Evolutionary conservation across 352 stramenopile genomes (phyloP).

Genomic region (Pseudoperonospora humuli): DNA sequence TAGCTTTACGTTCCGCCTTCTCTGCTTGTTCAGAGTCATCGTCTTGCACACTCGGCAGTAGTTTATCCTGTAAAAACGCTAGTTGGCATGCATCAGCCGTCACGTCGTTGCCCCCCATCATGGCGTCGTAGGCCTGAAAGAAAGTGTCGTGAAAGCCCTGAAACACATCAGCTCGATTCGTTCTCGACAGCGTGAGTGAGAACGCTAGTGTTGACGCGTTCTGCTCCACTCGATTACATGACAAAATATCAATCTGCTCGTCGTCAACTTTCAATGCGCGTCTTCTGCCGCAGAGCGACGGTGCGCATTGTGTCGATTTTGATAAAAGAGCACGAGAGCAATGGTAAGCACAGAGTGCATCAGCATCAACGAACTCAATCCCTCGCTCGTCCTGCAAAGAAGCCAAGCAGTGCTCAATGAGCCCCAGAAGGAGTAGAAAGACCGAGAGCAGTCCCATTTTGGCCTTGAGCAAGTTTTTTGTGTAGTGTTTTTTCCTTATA

Average conservation of each 20-base stretch:
- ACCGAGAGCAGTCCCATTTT: background rate
- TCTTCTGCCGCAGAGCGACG: constrained; percentile 10
- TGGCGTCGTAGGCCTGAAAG: constrained; percentile 56
- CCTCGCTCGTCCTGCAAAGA: constrained; percentile 31
- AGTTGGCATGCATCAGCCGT: constrained; percentile 56
- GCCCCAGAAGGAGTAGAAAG: constrained; percentile 8
- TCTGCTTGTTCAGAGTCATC: constrained; percentile 22
- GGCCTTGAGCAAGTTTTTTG: no score
- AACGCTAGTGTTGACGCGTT: constrained; percentile 23
- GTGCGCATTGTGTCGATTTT: constrained; percentile 12
- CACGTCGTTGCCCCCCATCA: constrained; percentile 48
- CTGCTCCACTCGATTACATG: constrained; percentile 28
- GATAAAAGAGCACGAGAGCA: constrained; percentile 32
- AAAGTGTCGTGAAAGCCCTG: constrained; percentile 50
- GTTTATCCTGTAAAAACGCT: constrained; percentile 52
- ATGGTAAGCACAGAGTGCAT: constrained; percentile 51
- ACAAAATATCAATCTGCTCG: constrained; percentile 28
- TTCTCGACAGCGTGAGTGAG: constrained; percentile 35
- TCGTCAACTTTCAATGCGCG: constrained; percentile 5
- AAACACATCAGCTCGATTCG: constrained; percentile 34
- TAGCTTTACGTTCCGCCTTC: constrained; percentile 23
- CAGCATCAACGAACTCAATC: constrained; percentile 34
- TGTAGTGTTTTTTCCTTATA: background rate
- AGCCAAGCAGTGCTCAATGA: constrained; percentile 4
- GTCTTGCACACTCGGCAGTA: constrained; percentile 34